These are phyloP conservation scores for Xylaria sp. DNA, from an alignment of 2,329 filamentous ascomycete species.

Conservation along the genomic window DNA sequence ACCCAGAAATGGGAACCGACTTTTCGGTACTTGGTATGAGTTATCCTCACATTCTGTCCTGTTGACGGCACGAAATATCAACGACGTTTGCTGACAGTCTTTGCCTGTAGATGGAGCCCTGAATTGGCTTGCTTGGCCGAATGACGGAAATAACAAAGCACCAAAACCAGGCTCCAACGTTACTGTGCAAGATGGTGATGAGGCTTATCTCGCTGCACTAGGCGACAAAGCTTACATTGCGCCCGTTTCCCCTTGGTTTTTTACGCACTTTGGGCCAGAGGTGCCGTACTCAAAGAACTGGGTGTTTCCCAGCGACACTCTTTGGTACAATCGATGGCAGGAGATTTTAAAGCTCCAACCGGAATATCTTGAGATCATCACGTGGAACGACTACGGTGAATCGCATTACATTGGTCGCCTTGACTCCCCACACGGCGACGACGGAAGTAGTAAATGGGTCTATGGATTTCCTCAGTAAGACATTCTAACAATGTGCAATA, in stretches of 20 bases:
- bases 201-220: constrained; percentile 23
- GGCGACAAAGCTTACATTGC: constrained; percentile 51
- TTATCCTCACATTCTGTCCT: neutral
- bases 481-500: neutral
- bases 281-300: constrained; percentile 61
- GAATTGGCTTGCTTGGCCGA: constrained; percentile 55
- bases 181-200: constrained; percentile 43
- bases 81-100: neutral
- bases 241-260: constrained; percentile 65
- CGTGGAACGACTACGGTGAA: constrained; percentile 63
- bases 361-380: constrained; percentile 46
- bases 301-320: constrained; percentile 65
- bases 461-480: constrained; percentile 43
- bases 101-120: constrained; percentile 52
- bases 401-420: constrained; percentile 37
- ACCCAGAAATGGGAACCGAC: constrained; percentile 46
- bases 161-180: constrained; percentile 47
- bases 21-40: constrained; percentile 35
- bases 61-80: neutral
- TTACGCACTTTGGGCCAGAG: constrained; percentile 54
- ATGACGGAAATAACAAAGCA: constrained; percentile 55
- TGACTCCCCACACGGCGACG: constrained; percentile 41
- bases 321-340: constrained; percentile 66
- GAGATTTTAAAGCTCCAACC: constrained; percentile 55
- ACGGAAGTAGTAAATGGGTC: constrained; percentile 43